A percentile compares a stretch with the other conserved stretches of the same genome.
Evolutionary conservation across 139 green algal species (phyloP).

Genomic region (Tetraselmis chui): DNA sequence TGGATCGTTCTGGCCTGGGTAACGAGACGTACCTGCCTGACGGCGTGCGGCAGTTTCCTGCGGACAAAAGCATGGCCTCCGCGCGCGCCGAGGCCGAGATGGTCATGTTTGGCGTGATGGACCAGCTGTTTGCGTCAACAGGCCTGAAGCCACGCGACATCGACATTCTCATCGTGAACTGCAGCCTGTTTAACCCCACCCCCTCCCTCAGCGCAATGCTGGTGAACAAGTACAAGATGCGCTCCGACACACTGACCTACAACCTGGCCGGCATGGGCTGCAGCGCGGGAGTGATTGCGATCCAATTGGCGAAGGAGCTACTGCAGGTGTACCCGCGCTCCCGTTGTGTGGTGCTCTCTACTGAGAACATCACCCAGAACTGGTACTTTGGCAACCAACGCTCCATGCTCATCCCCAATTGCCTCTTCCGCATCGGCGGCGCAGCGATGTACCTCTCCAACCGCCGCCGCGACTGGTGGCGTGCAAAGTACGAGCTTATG

Average conservation of each 20-base stretch:
- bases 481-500: constrained; percentile 78
- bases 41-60: constrained; percentile 5
- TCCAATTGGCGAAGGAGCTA: constrained; percentile 86
- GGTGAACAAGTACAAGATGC: constrained; percentile 93
- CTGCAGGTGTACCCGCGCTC: constrained; percentile 39
- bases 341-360: constrained; percentile 74
- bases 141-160: constrained; percentile 54
- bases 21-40: constrained; percentile 87
- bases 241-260: constrained; percentile 82
- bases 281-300: constrained; percentile 76
- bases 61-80: constrained; percentile 51
- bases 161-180: constrained; percentile 94
- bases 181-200: constrained; percentile 94
- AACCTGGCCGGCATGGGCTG: constrained; percentile 96
- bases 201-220: constrained; percentile 91
- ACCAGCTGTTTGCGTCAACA: constrained; percentile 13
- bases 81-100: constrained; percentile 83
- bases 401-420: constrained; percentile 97
- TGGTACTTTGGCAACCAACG: constrained; percentile 87
- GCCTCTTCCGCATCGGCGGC: constrained; percentile 89
- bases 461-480: constrained; percentile 50
- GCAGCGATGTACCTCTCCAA: constrained; percentile 92
- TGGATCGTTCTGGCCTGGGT: constrained; percentile 75
- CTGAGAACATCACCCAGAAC: constrained; percentile 98
- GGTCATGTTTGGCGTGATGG: constrained; percentile 61